Percentiles rank a stretch among this genome's conserved stretches.
These are phyloP conservation scores for Spatholobus suberectus DNA, from an alignment of 306 rosid species.

Conservation along the genomic window DNA sequence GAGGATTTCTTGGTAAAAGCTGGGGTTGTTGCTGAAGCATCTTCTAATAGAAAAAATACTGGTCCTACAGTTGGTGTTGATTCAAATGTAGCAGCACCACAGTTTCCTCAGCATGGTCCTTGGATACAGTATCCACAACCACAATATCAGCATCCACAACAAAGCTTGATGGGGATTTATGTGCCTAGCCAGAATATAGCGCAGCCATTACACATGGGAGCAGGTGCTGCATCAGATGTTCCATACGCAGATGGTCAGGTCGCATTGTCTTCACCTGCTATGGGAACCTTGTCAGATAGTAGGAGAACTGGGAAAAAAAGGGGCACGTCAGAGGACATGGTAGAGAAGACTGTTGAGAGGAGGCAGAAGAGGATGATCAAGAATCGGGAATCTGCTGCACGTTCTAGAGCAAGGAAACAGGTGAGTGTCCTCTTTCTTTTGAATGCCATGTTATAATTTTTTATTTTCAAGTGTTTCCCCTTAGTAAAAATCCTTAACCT, in stretches of 20 bases:
- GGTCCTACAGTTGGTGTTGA: constrained; percentile 54
- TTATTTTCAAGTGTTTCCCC: neutral
- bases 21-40: constrained; percentile 72
- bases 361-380: constrained; percentile 97
- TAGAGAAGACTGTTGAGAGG: constrained; percentile 86
- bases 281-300: constrained; percentile 73
- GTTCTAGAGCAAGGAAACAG: constrained; percentile 98
- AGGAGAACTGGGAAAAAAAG: constrained; percentile 75
- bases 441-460: neutral
- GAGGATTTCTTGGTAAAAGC: constrained; percentile 97
- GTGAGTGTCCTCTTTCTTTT: constrained; percentile 45
- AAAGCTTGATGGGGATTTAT: constrained; percentile 72
- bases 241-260: constrained; percentile 68
- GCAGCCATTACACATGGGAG: constrained; percentile 68
- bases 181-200: constrained; percentile 64
- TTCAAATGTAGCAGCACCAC: constrained; percentile 48
- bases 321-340: constrained; percentile 63
- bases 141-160: constrained; percentile 77
- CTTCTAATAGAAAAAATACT: constrained; percentile 49
- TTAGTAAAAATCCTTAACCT: neutral
- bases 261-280: constrained; percentile 66
- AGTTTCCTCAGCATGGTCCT: constrained; percentile 58
- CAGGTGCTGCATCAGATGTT: constrained; percentile 68
- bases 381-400: constrained; percentile 98
- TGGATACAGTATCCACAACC: constrained; percentile 82